Percentiles rank a stretch among this genome's conserved stretches.
Conservation (phyloP, 148 eudicot genomes). For the Rhododendron kiyosumense region DNA sequence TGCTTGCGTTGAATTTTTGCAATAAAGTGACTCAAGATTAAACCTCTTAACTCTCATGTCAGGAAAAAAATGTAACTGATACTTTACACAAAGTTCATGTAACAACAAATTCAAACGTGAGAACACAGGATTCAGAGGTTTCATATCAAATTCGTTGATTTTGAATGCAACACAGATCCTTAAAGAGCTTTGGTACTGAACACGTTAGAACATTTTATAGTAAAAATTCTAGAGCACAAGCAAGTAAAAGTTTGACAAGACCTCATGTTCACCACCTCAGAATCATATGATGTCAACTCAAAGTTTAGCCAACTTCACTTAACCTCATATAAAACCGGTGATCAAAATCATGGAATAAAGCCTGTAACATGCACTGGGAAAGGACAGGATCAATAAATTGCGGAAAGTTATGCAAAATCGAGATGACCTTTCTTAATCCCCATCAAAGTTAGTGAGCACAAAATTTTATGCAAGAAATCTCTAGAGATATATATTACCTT, state of each 20-base stretch:
- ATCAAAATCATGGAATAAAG: constrained; percentile 5
- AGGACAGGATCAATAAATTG: background rate
- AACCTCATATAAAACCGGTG: background rate
- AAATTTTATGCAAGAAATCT: background rate
- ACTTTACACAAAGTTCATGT: background rate
- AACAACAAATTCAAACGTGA: background rate
- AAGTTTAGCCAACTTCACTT: background rate
- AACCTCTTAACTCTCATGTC: background rate
- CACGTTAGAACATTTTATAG: background rate
- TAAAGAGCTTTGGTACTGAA: background rate
- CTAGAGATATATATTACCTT: constrained; percentile 2
- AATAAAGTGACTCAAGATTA: background rate
- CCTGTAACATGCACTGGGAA: background rate
- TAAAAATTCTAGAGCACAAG: background rate
- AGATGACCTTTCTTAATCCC: background rate
- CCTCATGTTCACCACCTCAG: background rate
- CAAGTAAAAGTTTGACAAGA: background rate
- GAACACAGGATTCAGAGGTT: background rate
- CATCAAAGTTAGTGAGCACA: background rate
- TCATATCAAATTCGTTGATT: background rate
- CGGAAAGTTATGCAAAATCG: background rate
- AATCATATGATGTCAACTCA: background rate
- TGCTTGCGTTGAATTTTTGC: background rate
- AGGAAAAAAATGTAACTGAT: background rate
- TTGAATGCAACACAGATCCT: background rate